Percentiles rank a stretch among this genome's conserved stretches.
Conservation (phyloP, 2,329 filamentous ascomycete species). For the Colletotrichum sojae region DNA sequence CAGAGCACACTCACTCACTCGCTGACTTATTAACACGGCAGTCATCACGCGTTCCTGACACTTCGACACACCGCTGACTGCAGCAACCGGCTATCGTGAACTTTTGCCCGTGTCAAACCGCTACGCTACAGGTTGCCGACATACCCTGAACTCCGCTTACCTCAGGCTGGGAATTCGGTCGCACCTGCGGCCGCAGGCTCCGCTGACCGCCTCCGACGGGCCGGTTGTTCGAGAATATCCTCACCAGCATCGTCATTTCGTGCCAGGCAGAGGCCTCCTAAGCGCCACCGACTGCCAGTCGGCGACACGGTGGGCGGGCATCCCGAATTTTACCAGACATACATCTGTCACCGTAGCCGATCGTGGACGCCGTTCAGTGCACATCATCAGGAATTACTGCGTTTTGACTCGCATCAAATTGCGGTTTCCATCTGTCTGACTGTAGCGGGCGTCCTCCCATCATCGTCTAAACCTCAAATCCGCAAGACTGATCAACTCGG, state of each 20-base stretch:
- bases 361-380: too few species aligned
- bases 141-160: slow-evolving; percentile 9
- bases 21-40: too few species aligned
- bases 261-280: not conserved
- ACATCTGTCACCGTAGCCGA: too few species aligned
- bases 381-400: too few species aligned
- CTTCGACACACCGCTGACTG: slow-evolving; percentile 1
- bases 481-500: not conserved
- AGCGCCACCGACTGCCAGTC: too few species aligned
- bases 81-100: slow-evolving; percentile 5
- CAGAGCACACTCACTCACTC: too few species aligned
- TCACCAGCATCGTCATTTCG: slow-evolving; percentile 14
- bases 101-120: not conserved
- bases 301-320: too few species aligned
- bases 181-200: not conserved
- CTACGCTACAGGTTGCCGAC: too few species aligned
- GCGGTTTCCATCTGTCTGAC: not conserved
- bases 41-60: too few species aligned
- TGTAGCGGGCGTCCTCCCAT: not conserved
- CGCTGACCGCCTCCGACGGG: slow-evolving; percentile 16
- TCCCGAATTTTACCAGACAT: too few species aligned
- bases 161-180: not conserved
- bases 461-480: not conserved
- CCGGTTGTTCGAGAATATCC: slow-evolving; percentile 1
- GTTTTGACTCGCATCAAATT: not conserved